Conservation (phyloP, 192 early-diverging fungal genomes). For the Spizellomyces sp. region DNA sequence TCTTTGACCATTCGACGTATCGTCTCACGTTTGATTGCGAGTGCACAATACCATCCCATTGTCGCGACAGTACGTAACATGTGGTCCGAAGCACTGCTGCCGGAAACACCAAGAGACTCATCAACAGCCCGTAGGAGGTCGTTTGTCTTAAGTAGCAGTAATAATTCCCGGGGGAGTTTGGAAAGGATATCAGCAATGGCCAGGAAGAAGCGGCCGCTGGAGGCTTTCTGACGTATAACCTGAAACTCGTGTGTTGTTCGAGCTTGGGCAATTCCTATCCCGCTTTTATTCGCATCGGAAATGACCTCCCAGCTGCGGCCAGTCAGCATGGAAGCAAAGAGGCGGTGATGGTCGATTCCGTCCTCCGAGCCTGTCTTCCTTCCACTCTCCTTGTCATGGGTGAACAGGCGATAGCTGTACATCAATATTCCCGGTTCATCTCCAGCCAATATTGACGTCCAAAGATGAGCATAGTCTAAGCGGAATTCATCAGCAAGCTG, state of each 20-base stretch:
- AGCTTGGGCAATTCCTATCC: slow-evolving; percentile 34
- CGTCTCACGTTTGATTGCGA: slow-evolving; percentile 29
- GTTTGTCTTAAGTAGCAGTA: slow-evolving; percentile 90
- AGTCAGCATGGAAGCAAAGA: slow-evolving; percentile 88
- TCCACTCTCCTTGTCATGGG: slow-evolving; percentile 5
- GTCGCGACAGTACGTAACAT: slow-evolving; percentile 34
- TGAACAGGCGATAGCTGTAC: slow-evolving; percentile 63
- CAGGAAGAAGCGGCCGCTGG: slow-evolving; percentile 55
- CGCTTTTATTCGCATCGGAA: slow-evolving; percentile 18
- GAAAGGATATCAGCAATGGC: slow-evolving; percentile 81
- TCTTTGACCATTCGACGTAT: slow-evolving; percentile 14
- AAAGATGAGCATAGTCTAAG: slow-evolving; percentile 86
- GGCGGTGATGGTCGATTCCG: slow-evolving; percentile 76
- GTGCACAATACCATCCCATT: slow-evolving; percentile 51
- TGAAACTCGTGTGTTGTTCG: slow-evolving; percentile 53
- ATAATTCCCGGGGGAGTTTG: slow-evolving; percentile 80
- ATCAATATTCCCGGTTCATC: slow-evolving; percentile 71
- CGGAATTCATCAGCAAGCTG: slow-evolving; percentile 69
- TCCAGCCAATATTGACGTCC: slow-evolving; percentile 79
- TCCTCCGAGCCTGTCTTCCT: slow-evolving; percentile 23
- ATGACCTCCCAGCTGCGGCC: slow-evolving; percentile 84
- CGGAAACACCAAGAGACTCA: slow-evolving; percentile 41
- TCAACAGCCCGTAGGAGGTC: slow-evolving; percentile 76
- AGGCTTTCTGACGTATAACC: slow-evolving; percentile 57
- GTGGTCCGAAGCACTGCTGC: slow-evolving; percentile 9